Conservation (phyloP, 2,329 filamentous ascomycete genomes). For the Aspergillus cejpii region DNA sequence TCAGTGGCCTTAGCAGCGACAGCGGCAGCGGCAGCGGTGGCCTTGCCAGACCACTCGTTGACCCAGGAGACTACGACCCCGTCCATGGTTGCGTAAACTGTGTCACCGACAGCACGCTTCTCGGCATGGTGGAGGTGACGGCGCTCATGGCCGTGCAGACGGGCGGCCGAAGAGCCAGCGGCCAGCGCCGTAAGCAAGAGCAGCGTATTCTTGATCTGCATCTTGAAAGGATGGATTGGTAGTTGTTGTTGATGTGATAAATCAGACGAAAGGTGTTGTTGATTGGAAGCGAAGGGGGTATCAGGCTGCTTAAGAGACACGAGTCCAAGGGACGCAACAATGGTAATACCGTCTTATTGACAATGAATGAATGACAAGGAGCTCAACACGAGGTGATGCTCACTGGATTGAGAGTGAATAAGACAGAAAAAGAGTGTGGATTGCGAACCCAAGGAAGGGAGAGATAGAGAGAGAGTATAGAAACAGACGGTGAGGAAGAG, state of each 20-base stretch:
- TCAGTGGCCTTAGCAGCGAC: constrained; percentile 14
- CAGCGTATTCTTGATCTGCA: constrained; percentile 37
- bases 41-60: constrained; percentile 31
- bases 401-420: constrained; percentile 5
- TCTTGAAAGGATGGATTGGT: constrained; percentile 14
- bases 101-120: constrained; percentile 30
- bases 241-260: constrained; percentile 1
- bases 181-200: constrained; percentile 33
- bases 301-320: constrained; percentile 4
- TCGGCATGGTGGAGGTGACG: constrained; percentile 29
- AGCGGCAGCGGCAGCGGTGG: constrained; percentile 13
- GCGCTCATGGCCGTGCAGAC: constrained; percentile 36
- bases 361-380: constrained; percentile 14
- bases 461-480: no score
- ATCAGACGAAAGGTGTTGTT: constrained; percentile 1
- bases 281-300: constrained; percentile 3
- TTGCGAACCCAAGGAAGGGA: constrained; percentile 6
- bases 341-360: constrained; percentile 9
- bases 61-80: constrained; percentile 31
- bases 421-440: constrained; percentile 14
- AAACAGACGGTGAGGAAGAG: constrained; percentile 2
- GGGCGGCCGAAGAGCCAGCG: constrained; percentile 33
- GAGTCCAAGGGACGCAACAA: constrained; percentile 7
- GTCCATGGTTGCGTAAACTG: constrained; percentile 30
- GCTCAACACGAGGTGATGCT: constrained; percentile 5